Evolutionary conservation across 1,139 yeast species (phyloP).

Genomic region (Arxiozyma telluris): DNA sequence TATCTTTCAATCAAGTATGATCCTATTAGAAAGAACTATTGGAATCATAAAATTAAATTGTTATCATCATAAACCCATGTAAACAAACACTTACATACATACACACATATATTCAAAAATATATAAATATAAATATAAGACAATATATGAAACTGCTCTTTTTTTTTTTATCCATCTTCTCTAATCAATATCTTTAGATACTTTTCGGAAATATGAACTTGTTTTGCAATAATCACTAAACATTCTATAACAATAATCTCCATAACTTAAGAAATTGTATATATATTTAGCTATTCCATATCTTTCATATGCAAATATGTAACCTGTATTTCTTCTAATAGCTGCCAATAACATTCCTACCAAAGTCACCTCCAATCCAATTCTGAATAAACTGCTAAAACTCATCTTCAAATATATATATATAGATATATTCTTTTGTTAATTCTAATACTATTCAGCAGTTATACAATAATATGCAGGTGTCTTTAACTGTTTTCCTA

Average conservation of each 20-base stretch:
- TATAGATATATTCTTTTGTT: no score
- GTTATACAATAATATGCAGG: no score
- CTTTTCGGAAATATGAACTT: constrained; percentile 17
- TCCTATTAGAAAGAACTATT: constrained; percentile 59
- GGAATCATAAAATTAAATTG: constrained; percentile 35
- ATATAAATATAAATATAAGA: constrained; percentile 1
- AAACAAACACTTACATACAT: no score
- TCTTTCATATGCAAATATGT: constrained; percentile 31
- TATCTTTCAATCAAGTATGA: constrained; percentile 47
- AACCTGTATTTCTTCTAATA: constrained; percentile 55
- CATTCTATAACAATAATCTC: constrained; percentile 33
- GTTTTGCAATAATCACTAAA: constrained; percentile 6
- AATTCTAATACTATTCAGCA: no score
- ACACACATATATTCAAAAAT: neutral
- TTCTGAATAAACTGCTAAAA: constrained; percentile 22
- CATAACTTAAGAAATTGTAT: constrained; percentile 44
- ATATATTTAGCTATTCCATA: constrained; percentile 49
- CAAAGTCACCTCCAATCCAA: constrained; percentile 45
- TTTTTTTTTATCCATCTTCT: no score
- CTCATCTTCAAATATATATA: constrained; percentile 5
- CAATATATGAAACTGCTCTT: no score
- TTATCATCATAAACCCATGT: neutral
- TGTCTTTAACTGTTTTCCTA: no score
- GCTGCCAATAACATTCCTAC: constrained; percentile 59
- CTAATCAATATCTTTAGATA: constrained; percentile 2